Evolutionary conservation across 305 asterid genomes (phyloP).

Genomic region (Rubia tinctorum): DNA sequence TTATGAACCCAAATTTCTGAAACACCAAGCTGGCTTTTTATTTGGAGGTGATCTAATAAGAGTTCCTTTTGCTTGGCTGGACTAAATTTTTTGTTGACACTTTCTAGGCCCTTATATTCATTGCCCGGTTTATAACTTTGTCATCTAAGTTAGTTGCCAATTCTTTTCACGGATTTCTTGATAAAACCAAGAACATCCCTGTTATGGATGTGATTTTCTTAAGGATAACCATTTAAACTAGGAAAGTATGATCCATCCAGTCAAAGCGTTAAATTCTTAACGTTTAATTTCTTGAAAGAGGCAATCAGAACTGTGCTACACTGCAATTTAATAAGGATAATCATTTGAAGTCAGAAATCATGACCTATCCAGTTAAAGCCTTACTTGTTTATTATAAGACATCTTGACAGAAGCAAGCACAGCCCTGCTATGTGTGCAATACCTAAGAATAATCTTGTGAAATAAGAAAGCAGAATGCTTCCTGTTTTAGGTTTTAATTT

Average conservation of each 20-base stretch:
- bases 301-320: neutral
- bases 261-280: neutral
- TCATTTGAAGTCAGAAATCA: neutral
- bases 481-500: neutral
- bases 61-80: neutral
- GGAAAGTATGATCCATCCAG: neutral
- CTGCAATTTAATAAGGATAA: neutral
- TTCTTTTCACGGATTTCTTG: neutral
- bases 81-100: neutral
- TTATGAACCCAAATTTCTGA: neutral
- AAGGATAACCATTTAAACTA: neutral
- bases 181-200: neutral
- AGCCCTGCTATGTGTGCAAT: neutral
- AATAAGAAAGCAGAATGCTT: conserved; percentile 3
- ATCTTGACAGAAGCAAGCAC: neutral
- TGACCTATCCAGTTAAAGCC: neutral
- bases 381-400: neutral
- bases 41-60: neutral
- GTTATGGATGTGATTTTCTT: neutral
- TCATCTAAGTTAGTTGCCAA: neutral
- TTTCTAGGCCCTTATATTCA: neutral
- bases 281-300: neutral
- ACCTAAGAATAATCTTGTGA: neutral
- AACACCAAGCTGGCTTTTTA: neutral
- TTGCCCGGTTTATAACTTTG: neutral